Base-by-base conservation (phyloP, 2,329 filamentous ascomycete genomes). In the Fusarium multiceps region DNA sequence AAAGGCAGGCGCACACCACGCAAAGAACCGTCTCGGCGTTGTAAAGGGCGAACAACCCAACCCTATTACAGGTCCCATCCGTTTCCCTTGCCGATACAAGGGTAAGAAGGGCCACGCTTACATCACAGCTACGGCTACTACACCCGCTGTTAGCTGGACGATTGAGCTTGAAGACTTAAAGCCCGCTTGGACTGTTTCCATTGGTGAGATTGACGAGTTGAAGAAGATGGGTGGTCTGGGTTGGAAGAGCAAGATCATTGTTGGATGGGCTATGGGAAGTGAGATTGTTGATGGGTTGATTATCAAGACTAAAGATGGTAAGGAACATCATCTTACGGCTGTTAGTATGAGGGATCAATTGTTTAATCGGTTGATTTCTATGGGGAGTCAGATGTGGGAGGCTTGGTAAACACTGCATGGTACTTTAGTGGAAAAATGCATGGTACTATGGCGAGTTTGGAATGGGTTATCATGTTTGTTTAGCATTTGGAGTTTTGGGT, bases 371-470 rank as follows among this genome's bases (percentile, higher is more conserved):
- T 77, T 95, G 58, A 81, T 94, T 60, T 88, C 91, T 4, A 92
- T 95, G 80, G 92, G 92, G 2, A 86, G 86, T 16, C 92, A 96
- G 84, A 93, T 93, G 84, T 96, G 93, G 93, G 92, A 93, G 82
- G 86, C 87, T 58, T 93, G 88, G 89, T 95, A 55, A 45, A 43
- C 16, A 2, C 21, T 49, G 50, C 11, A 14, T 21, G 30, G 30
- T 9, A 25, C 28, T 18, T 25, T 10, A 3, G 25, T 25, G 25
- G 8, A 25, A 25, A 4, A 3, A 25, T 49, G 50, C 18, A 16
- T 21, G 32, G 32, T 18, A 25, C 28, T 18, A 40, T 42, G 18
- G n/a, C 43, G 34, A 34, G 21, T 21, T 25, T 55, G 41, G 34
- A 28, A 43, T 51, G 41, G 32, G 8, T 12, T 10, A 50, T 25